Evolutionary conservation across 257 asterid genomes (phyloP).

Genomic region (Parsonsia alboflavescens): DNA sequence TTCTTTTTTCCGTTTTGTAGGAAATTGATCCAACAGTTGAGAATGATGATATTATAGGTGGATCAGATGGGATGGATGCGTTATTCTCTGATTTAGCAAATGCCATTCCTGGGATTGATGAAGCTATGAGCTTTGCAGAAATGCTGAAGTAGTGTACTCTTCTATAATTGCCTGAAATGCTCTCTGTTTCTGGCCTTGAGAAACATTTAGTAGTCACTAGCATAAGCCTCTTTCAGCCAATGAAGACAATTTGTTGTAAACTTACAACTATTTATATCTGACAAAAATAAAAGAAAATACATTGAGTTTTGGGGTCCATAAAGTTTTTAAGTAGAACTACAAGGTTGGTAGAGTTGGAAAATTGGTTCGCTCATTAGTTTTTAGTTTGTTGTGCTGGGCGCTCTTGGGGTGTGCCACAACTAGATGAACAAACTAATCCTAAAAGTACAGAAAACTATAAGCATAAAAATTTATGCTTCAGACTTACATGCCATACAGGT

Average conservation of each 20-base stretch:
- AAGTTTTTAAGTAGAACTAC: not conserved
- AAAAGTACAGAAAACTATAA: not conserved
- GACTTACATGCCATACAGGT: not conserved
- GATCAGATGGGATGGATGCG: slow-evolving; percentile 62
- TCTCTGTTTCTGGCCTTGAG: not conserved
- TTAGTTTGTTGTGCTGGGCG: not conserved
- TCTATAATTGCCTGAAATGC: not conserved
- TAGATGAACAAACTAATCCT: not conserved
- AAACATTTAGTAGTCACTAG: not conserved
- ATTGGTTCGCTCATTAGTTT: not conserved
- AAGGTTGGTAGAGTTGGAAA: not conserved
- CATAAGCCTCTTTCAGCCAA: not conserved
- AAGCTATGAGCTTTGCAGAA: slow-evolving; percentile 98
- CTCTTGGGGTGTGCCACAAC: not conserved
- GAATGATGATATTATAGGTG: slow-evolving; percentile 50
- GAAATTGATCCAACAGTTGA: slow-evolving; percentile 95
- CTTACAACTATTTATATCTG: not conserved
- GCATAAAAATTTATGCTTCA: not conserved
- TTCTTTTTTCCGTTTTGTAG: slow-evolving; percentile 31
- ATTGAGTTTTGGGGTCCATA: not conserved
- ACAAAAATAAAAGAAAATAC: not conserved
- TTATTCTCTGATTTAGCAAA: slow-evolving; percentile 81
- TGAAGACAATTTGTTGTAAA: not conserved
- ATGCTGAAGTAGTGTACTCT: slow-evolving; percentile 75
- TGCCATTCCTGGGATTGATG: slow-evolving; percentile 96